phyloP scores from a whole-genome alignment of 208 protist species.

The Angomonas deanei region DNA sequence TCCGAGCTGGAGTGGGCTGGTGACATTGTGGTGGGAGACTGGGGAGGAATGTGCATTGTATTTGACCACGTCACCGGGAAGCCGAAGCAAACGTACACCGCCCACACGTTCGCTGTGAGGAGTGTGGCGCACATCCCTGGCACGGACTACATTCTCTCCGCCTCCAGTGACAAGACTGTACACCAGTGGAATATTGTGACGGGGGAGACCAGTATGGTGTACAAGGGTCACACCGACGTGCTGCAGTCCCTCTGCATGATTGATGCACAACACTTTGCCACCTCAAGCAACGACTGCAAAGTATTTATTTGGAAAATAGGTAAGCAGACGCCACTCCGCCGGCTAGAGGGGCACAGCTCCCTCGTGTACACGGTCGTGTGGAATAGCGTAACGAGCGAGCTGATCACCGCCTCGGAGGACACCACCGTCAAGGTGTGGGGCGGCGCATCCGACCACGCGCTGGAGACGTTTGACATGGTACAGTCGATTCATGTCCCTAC shows the following conservation, averaged over 20 bases:
- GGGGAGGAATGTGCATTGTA: constrained; percentile 51
- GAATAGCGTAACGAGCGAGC: constrained; percentile 28
- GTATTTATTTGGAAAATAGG: constrained; percentile 36
- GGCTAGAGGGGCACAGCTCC: constrained; percentile 51
- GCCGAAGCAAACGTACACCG: constrained; percentile 40
- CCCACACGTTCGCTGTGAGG: constrained; percentile 55
- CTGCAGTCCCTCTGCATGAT: constrained; percentile 46
- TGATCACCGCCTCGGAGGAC: constrained; percentile 86
- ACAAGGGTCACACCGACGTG: constrained; percentile 32
- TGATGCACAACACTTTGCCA: constrained; percentile 29
- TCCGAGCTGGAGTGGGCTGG: constrained; percentile 13
- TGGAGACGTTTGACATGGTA: constrained; percentile 11
- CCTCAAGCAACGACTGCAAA: constrained; percentile 46
- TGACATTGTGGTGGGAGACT: constrained; percentile 76
- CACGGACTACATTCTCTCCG: constrained; percentile 41
- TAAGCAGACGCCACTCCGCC: background rate
- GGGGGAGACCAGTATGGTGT: constrained; percentile 15
- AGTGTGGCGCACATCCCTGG: constrained; percentile 51
- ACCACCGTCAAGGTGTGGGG: constrained; percentile 78
- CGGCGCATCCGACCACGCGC: background rate
- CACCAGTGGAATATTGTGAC: constrained; percentile 49
- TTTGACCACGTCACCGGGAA: constrained; percentile 54
- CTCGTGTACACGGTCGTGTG: constrained; percentile 67
- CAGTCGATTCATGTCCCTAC: constrained; percentile 86
- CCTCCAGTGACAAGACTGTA: constrained; percentile 79